Evolutionary conservation across 139 green algal genomes (phyloP).

Genomic region (Picochlorum sp.): DNA sequence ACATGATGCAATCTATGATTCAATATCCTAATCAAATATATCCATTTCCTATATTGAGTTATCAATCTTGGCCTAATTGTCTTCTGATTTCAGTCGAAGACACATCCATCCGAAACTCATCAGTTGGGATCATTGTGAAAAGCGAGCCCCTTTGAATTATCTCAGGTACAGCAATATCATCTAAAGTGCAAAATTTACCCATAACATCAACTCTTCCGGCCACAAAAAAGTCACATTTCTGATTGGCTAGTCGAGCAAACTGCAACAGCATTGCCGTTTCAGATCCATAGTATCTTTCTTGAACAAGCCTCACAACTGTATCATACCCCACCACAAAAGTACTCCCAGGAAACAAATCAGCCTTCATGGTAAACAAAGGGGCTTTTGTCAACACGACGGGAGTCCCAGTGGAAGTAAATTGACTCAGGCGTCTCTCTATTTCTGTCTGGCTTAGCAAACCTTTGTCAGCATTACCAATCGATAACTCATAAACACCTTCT

Average conservation of each 20-base stretch:
- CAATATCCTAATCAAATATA: no score
- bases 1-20: no score
- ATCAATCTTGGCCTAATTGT: background rate
- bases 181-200: slow-evolving; percentile 38
- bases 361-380: slow-evolving; percentile 70
- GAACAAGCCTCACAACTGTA: slow-evolving; percentile 63
- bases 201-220: slow-evolving; percentile 39
- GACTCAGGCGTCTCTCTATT: slow-evolving; percentile 45
- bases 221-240: slow-evolving; percentile 58
- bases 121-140: slow-evolving; percentile 47
- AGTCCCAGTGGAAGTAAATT: slow-evolving; percentile 51
- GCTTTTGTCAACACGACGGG: slow-evolving; percentile 63
- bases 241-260: slow-evolving; percentile 24
- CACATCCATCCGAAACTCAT: slow-evolving; percentile 52
- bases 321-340: slow-evolving; percentile 73
- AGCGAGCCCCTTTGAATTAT: slow-evolving; percentile 34
- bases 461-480: slow-evolving; percentile 86
- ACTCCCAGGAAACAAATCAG: slow-evolving; percentile 44
- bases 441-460: slow-evolving; percentile 47
- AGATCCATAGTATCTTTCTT: slow-evolving; percentile 63
- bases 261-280: slow-evolving; percentile 45
- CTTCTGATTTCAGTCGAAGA: slow-evolving; percentile 58
- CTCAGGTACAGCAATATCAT: slow-evolving; percentile 41
- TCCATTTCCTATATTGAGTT: background rate
- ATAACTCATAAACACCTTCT: slow-evolving; percentile 65